Base-by-base conservation (phyloP, 78 protist species). In the Dictyostelium intermedium region DNA sequence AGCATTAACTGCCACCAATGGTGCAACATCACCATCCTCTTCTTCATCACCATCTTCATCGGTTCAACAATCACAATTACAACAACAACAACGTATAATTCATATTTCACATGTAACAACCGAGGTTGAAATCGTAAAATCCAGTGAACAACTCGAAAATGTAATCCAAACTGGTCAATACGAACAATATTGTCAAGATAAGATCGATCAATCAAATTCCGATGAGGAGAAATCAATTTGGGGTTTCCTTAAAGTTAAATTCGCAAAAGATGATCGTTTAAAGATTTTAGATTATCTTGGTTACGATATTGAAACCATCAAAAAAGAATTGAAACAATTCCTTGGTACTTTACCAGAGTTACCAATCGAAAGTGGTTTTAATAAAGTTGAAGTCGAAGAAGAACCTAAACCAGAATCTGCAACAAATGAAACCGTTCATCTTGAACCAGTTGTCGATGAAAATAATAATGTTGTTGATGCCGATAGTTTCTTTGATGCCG, bases 141-240 rank as follows among this genome's bases (percentile, higher is more conserved):
- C 83, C n/a, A 47, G 93, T 4, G 78, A 87, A 25, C 41, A 41
- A 35, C 63, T 94, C 25, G 87, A 94, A 39, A 79, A 27, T 10
- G 83, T 85, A 0, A 53, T 94, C 5, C 41, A 60, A 16, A 23
- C 37, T 34, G 74, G 92, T 25, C 60, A 60, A 56, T 79, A 81
- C 20, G 93, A 87, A 30, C 47, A 86, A 34, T 85, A 72, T 37
- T 94, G 96, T 41, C 76, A 83, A 73, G 92, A 94, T 10, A 94
- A 86, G n/a, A 81, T 79, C 41, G 27, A 74, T 7, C 25, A 35
- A 39, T 82, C 92, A 1, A 6, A 30, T 7, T 30, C 80, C 7
- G 87, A 83, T 5, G 95, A 85, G 8, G 93, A 94, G 34, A 85
- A 87, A 37, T 70, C 92, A 30, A 94, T 53, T 73, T 94, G 96